A percentile compares a stretch with the other conserved stretches of the same genome.
Evolutionary conservation across 2,329 filamentous ascomycete genomes (phyloP).

Genomic region (Fusarium graminum): DNA sequence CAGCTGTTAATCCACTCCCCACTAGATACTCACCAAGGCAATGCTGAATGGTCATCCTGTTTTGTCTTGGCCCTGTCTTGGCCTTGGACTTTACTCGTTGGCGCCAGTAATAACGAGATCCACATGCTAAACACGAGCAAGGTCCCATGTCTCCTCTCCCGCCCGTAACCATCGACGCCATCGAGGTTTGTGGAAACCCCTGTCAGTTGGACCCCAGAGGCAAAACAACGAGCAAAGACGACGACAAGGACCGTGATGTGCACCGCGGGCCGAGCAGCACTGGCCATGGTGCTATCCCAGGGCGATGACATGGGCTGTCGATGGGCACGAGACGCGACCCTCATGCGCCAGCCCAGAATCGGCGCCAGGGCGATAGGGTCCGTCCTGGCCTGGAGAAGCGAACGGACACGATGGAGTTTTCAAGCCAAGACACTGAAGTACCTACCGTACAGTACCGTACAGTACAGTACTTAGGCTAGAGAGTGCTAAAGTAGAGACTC

Average conservation of each 20-base stretch:
- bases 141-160: slow-evolving; percentile 49
- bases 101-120: slow-evolving; percentile 42
- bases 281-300: slow-evolving; percentile 34
- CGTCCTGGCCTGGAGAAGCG: slow-evolving; percentile 23
- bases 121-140: slow-evolving; percentile 49
- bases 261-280: slow-evolving; percentile 47
- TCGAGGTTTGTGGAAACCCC: slow-evolving; percentile 43
- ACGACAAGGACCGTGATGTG: slow-evolving; percentile 45
- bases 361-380: slow-evolving; percentile 45
- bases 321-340: slow-evolving; percentile 47
- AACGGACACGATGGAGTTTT: slow-evolving; percentile 39
- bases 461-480: slow-evolving; percentile 1
- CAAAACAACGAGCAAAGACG: slow-evolving; percentile 40
- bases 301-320: slow-evolving; percentile 33
- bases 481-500: slow-evolving; percentile 31
- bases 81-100: slow-evolving; percentile 35
- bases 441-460: not conserved
- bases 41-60: slow-evolving; percentile 41
- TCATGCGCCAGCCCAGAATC: slow-evolving; percentile 48
- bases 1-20: slow-evolving; percentile 42
- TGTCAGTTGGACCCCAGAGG: slow-evolving; percentile 42
- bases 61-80: slow-evolving; percentile 38
- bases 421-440: slow-evolving; percentile 29
- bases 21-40: slow-evolving; percentile 38
- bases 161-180: slow-evolving; percentile 50